Conservation (phyloP, 179 eudicot species). For the Carnegiea gigantea region DNA sequence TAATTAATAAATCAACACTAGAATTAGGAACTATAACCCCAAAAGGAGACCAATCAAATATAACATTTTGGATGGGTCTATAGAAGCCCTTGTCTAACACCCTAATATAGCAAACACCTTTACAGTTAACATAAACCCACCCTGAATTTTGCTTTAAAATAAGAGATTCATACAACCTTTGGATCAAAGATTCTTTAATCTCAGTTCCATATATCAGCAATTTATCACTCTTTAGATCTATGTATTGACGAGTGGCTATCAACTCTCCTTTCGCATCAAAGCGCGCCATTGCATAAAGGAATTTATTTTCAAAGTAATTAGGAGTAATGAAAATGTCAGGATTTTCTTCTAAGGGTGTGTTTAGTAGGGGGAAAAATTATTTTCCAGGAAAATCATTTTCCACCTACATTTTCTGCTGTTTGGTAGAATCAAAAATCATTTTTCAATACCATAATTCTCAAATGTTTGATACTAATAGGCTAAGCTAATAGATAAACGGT, state of each 20-base stretch:
- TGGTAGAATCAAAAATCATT: too few relatives aligned
- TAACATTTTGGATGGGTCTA: slow-evolving; percentile 19
- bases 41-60: slow-evolving; percentile 38
- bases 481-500: too few relatives aligned
- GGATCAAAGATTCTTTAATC: slow-evolving; percentile 13
- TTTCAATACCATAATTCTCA: too few relatives aligned
- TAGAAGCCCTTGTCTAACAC: not conserved
- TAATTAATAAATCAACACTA: slow-evolving; percentile 2
- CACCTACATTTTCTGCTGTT: too few relatives aligned
- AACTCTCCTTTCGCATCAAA: slow-evolving; percentile 2
- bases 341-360: slow-evolving; percentile 15
- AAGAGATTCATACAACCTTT: slow-evolving; percentile 26
- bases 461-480: too few relatives aligned
- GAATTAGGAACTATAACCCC: slow-evolving; percentile 20
- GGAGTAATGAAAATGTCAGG: slow-evolving; percentile 26
- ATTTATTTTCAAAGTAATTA: slow-evolving; percentile 5
- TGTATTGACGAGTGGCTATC: not conserved
- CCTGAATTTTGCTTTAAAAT: slow-evolving; percentile 12
- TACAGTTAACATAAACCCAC: slow-evolving; percentile 23
- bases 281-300: slow-evolving; percentile 18
- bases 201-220: slow-evolving; percentile 26
- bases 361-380: too few relatives aligned
- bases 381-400: too few relatives aligned
- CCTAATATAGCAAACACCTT: slow-evolving; percentile 28
- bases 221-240: slow-evolving; percentile 27